A percentile compares a stretch with the other conserved stretches of the same genome.
These are phyloP conservation scores for Blastomyces silverae DNA, from an alignment of 2,329 filamentous ascomycete genomes.

Conservation along the genomic window DNA sequence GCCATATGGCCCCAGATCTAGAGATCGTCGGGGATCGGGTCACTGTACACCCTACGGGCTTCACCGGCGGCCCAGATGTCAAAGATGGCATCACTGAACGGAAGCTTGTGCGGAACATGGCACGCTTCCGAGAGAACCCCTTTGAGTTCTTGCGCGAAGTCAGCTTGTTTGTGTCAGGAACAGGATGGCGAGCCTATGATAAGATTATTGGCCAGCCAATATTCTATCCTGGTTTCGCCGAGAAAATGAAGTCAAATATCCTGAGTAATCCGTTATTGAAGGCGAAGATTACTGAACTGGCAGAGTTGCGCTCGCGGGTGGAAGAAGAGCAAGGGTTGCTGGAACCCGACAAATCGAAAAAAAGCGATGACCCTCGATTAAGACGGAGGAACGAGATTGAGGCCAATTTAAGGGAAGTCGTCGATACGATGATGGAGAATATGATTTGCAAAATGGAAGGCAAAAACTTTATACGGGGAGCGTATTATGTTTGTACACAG, in stretches of 20 bases:
- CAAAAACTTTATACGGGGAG: conserved; percentile 81
- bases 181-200: conserved; percentile 94
- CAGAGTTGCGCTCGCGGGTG: conserved; percentile 63
- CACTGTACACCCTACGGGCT: conserved; percentile 67
- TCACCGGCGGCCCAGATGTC: conserved; percentile 35
- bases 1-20: conserved; percentile 57
- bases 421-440: conserved; percentile 77
- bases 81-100: conserved; percentile 46
- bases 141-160: conserved; percentile 86
- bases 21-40: conserved; percentile 69
- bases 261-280: conserved; percentile 69
- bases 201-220: conserved; percentile 82
- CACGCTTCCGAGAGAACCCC: conserved; percentile 69
- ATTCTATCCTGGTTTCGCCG: conserved; percentile 86
- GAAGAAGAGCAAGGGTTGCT: conserved; percentile 71
- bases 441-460: conserved; percentile 99
- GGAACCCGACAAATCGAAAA: conserved; percentile 34
- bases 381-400: conserved; percentile 56
- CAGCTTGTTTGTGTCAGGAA: conserved; percentile 83
- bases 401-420: conserved; percentile 67
- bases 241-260: conserved; percentile 76
- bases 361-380: conserved; percentile 17
- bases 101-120: conserved; percentile 62
- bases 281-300: conserved; percentile 66
- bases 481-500: conserved; percentile 85